Evolutionary conservation across 495 filamentous ascomycete species (phyloP).

Genomic region (Talaromyces borbonicus): DNA sequence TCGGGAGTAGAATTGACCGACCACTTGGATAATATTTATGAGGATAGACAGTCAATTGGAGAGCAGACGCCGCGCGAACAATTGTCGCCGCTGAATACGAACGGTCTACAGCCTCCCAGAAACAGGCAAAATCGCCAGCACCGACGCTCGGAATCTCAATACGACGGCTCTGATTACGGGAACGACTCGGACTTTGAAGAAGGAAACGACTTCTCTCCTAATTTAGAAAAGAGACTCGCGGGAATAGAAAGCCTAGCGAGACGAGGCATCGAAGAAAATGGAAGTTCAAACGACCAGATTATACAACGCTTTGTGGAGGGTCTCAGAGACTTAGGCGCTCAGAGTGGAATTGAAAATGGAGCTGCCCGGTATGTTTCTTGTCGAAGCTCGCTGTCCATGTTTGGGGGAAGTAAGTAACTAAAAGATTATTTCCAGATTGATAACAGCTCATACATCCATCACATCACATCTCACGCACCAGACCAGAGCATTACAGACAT

Average conservation of each 20-base stretch:
- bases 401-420: slow-evolving; percentile 12
- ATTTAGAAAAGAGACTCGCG: slow-evolving; percentile 64
- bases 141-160: slow-evolving; percentile 39
- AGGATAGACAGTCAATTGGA: slow-evolving; percentile 15
- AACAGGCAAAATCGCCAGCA: slow-evolving; percentile 27
- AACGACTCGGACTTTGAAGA: slow-evolving; percentile 64
- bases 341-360: slow-evolving; percentile 69
- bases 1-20: slow-evolving; percentile 30
- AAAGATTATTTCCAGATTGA: slow-evolving; percentile 54
- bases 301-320: slow-evolving; percentile 62
- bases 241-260: slow-evolving; percentile 66
- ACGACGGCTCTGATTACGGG: slow-evolving; percentile 50
- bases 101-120: slow-evolving; percentile 19
- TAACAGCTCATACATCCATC: slow-evolving; percentile 78
- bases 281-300: slow-evolving; percentile 55
- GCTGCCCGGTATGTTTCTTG: slow-evolving; percentile 53
- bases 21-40: slow-evolving; percentile 23
- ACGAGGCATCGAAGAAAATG: slow-evolving; percentile 62
- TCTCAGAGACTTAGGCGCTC: slow-evolving; percentile 70
- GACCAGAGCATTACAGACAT: slow-evolving; percentile 68
- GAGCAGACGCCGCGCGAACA: slow-evolving; percentile 24
- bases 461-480: slow-evolving; percentile 78
- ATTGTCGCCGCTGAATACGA: slow-evolving; percentile 17
- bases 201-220: slow-evolving; percentile 57
- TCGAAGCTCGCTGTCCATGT: slow-evolving; percentile 2